Evolutionary conservation across 305 asterid species (phyloP).

Genomic region (Fraxinus nigra): DNA sequence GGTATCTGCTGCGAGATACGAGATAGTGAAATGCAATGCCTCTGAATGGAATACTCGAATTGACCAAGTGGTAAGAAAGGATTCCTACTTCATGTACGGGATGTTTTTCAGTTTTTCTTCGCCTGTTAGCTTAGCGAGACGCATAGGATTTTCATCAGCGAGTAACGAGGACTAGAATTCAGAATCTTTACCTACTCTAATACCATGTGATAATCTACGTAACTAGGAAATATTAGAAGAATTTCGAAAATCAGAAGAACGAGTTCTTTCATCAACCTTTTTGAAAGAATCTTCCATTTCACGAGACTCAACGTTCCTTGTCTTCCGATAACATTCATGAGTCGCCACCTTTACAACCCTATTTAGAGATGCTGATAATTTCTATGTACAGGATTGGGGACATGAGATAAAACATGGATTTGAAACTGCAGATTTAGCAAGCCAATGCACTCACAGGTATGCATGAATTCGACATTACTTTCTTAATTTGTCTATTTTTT

Average conservation of each 20-base stretch:
- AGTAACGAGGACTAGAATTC: neutral
- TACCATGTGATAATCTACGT: neutral
- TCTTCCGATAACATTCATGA: neutral
- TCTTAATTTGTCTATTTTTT: neutral
- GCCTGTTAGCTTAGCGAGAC: neutral
- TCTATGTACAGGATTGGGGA: conserved; percentile 57
- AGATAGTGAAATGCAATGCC: conserved; percentile 55
- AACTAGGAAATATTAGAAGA: neutral
- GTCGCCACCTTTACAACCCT: neutral
- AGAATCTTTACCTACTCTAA: neutral
- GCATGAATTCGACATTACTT: conserved; percentile 3
- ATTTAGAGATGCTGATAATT: neutral
- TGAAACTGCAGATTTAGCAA: conserved; percentile 51
- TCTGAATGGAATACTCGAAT: conserved; percentile 58
- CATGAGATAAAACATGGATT: conserved; percentile 54
- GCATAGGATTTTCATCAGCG: neutral
- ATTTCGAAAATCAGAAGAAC: no score
- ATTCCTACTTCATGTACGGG: neutral
- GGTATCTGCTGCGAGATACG: conserved; percentile 35
- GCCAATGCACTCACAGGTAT: conserved; percentile 74
- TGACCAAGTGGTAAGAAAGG: conserved; percentile 46
- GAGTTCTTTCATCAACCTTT: neutral
- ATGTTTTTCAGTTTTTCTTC: neutral
- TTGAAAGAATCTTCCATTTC: neutral
- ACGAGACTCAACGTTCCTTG: neutral